A percentile compares a stretch with the other conserved stretches of the same genome.
Conservation (phyloP, 192 early-diverging fungal species). For the Thoreauomyces humboldtii region DNA sequence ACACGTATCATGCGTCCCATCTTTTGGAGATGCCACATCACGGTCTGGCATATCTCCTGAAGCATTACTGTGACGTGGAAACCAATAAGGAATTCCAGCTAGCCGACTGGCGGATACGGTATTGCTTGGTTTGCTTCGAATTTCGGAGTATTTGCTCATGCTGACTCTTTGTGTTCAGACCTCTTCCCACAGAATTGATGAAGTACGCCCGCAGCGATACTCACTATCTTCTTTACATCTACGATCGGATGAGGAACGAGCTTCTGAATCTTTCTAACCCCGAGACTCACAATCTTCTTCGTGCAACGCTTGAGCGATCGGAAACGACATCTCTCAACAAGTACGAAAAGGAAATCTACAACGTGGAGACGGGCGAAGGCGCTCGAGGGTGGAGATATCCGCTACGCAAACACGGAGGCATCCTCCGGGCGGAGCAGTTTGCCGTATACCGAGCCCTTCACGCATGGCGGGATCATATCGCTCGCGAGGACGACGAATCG, state of each 20-base stretch:
- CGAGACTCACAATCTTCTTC: conserved; percentile 65
- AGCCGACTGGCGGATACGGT: conserved; percentile 96
- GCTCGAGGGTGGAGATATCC: conserved; percentile 72
- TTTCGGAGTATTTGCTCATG: too few relatives aligned
- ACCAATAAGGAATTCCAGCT: conserved; percentile 94
- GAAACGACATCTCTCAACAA: conserved; percentile 60
- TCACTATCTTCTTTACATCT: conserved; percentile 94
- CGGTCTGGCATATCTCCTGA: conserved; percentile 78
- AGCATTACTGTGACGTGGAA: conserved; percentile 71
- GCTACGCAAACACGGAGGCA: conserved; percentile 57
- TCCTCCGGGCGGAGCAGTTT: conserved; percentile 54
- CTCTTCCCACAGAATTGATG: conserved; percentile 88
- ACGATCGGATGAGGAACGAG: conserved; percentile 86
- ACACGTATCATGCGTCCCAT: conserved; percentile 92
- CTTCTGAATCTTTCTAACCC: conserved; percentile 64
- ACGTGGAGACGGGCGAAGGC: conserved; percentile 75
- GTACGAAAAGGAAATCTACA: conserved; percentile 84
- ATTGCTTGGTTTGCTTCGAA: too few relatives aligned
- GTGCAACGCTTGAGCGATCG: conserved; percentile 63
- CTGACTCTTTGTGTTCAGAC: conserved; percentile 48
- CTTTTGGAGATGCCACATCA: conserved; percentile 79
- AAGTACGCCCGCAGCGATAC: conserved; percentile 92
- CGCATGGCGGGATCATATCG: conserved; percentile 86
- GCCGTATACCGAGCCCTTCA: conserved; percentile 87
- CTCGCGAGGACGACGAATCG: conserved; percentile 93